Base-by-base conservation (phyloP, 2,329 filamentous ascomycete genomes). In the Aspergillus ochraceus region DNA sequence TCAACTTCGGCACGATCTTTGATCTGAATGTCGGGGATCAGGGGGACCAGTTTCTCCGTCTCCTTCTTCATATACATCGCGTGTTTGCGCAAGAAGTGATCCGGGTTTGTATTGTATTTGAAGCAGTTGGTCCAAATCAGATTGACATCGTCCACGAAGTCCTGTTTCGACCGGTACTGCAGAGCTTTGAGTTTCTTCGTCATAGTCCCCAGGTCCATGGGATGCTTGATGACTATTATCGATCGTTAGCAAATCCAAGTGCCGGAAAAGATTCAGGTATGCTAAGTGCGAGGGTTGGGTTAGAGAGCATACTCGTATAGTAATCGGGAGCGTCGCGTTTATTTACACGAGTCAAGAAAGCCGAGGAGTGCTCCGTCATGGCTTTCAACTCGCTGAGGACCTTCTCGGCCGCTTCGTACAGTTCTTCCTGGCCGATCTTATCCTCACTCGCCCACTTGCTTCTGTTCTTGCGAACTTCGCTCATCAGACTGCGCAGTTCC, bases 361-460 rank as follows among this genome's bases (percentile, higher is more conserved):
- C 92, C n/a, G 91, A 92, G 1, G 95, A 97, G 76, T 97, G 96
- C 76, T 99, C 95, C 2, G 92, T 97, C 80, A 96, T 93, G 39
- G 95, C 95, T 77, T 98, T 98, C 58, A 99, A 86, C 75, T 98
- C 94, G 71, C 93, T 96, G 70, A 99, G 83, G 55, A 99, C 95
- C 79, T 98, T 98, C 75, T 99, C 95, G 14, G 95, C 84, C 11
- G 95, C 92, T 79, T 99, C 95, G 74, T 99, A 99, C 6, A 99
- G 83, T 77, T 99, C 95, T 76, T 99, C 95, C 77, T 99, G 95
- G 60, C 95, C 94, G 62, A 99, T 90, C 67, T 96, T 95, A 68
- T 99, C 95, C 76, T 98, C 95, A 74, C 90, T 98, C 3, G 95
- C 94, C 95, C 95, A 99, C 79, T 99, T 99, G 77, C 94, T 98